A percentile compares a stretch with the other conserved stretches of the same genome.
Evolutionary conservation across 2,329 filamentous ascomycete species (phyloP).

Genomic region (Balansia obtecta): DNA sequence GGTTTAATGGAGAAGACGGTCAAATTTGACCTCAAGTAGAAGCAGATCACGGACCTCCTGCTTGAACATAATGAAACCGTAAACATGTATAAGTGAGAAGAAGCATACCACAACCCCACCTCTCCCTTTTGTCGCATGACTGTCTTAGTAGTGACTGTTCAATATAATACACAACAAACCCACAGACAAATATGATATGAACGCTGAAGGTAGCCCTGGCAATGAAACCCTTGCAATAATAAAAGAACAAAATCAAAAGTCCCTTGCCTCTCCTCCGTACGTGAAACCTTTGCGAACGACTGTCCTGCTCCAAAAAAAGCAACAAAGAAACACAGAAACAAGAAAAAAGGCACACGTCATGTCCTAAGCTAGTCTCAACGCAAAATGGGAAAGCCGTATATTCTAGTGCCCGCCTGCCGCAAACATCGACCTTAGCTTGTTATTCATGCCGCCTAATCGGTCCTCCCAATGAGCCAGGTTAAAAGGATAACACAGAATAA

Average conservation of each 20-base stretch:
- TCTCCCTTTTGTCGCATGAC: neutral
- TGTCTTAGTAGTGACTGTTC: constrained; percentile 1
- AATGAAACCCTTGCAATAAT: neutral
- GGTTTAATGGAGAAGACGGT: no score
- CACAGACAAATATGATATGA: neutral
- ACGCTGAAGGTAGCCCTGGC: constrained; percentile 1
- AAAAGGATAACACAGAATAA: neutral
- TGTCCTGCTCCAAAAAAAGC: neutral
- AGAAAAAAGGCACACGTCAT: neutral
- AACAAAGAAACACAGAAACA: neutral
- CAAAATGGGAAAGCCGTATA: neutral
- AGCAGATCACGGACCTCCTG: neutral
- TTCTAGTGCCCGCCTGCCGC: neutral
- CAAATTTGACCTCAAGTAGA: no score
- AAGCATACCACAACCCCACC: neutral
- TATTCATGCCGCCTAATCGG: neutral
- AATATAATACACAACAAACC: constrained; percentile 1
- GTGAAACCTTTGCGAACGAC: neutral
- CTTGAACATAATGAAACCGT: neutral
- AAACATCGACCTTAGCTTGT: neutral
- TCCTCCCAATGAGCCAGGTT: neutral
- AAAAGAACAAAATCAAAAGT: neutral
- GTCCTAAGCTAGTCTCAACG: neutral
- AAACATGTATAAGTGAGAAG: neutral
- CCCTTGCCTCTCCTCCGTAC: neutral